Percentiles rank a stretch among this genome's conserved stretches.
Evolutionary conservation across 768 basidiomycete genomes (phyloP).

Genomic region (Kondoa subrosea): DNA sequence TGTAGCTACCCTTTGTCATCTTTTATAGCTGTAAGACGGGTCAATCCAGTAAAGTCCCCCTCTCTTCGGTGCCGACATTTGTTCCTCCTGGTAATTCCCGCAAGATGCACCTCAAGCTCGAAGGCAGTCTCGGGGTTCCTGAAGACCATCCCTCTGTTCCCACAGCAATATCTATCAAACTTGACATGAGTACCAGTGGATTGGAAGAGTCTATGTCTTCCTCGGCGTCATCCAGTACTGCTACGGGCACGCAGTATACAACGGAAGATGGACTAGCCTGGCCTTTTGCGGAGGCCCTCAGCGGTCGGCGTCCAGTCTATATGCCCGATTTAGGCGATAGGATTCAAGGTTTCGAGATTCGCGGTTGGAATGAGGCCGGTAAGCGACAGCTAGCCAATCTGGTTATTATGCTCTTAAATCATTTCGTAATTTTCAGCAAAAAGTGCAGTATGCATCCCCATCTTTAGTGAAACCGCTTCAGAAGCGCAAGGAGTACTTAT

Average conservation of each 20-base stretch:
- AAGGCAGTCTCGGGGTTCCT: slow-evolving; percentile 15
- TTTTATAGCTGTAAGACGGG: neutral
- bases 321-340: slow-evolving; percentile 14
- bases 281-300: slow-evolving; percentile 23
- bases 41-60: neutral
- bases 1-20: neutral
- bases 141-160: slow-evolving; percentile 19
- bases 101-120: neutral
- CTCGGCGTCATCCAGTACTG: neutral
- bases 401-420: too few relatives aligned
- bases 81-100: neutral
- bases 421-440: too few relatives aligned
- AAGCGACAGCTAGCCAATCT: too few relatives aligned
- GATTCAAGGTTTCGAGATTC: slow-evolving; percentile 10
- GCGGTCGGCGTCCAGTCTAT: slow-evolving; percentile 15
- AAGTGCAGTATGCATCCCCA: slow-evolving; percentile 20
- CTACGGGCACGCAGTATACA: too few relatives aligned
- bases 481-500: slow-evolving; percentile 17
- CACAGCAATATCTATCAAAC: slow-evolving; percentile 3
- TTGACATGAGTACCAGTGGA: neutral
- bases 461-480: slow-evolving; percentile 15
- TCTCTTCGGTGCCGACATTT: too few relatives aligned
- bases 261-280: neutral
- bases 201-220: neutral
- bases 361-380: slow-evolving; percentile 12